Percentiles rank a stretch among this genome's conserved stretches.
These are phyloP conservation scores for Anaeramoeba flamelloides DNA, from an alignment of 78 protist genomes.

Conservation along the genomic window DNA sequence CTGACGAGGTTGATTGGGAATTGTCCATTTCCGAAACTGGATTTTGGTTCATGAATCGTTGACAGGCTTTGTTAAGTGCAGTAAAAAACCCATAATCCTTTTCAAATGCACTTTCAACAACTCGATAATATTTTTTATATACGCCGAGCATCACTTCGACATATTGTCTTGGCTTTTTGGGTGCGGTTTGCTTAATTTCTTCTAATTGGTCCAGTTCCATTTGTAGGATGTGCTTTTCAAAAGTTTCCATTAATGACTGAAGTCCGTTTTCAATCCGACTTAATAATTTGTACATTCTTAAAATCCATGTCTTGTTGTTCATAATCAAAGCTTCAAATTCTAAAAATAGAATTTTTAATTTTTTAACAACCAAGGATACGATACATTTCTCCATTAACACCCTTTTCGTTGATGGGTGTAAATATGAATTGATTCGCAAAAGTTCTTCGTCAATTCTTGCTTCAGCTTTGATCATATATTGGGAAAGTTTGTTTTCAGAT, in stretches of 20 bases:
- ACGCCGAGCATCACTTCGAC: slow-evolving; percentile 47
- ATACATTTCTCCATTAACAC: neutral
- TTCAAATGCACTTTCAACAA: slow-evolving; percentile 36
- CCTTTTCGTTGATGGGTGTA: slow-evolving; percentile 25
- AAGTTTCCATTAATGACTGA: slow-evolving; percentile 28
- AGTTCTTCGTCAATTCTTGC: slow-evolving; percentile 42
- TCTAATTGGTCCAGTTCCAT: too few relatives aligned
- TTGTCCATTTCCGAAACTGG: slow-evolving; percentile 54
- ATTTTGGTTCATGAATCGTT: too few relatives aligned
- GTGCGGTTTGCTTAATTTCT: too few relatives aligned
- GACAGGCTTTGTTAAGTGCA: slow-evolving; percentile 48
- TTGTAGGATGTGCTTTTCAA: slow-evolving; percentile 44
- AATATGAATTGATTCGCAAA: slow-evolving; percentile 33
- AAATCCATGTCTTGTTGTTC: neutral
- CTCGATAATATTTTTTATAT: slow-evolving; percentile 23
- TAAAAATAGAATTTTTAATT: neutral
- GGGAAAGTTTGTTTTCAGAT: slow-evolving; percentile 37
- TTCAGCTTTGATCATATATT: slow-evolving; percentile 55
- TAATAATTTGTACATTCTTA: slow-evolving; percentile 40
- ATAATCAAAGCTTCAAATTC: neutral
- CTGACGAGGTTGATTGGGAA: too few relatives aligned
- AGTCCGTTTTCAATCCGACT: slow-evolving; percentile 39
- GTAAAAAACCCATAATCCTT: slow-evolving; percentile 37
- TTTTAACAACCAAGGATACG: neutral
- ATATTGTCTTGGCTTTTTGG: too few relatives aligned